phyloP scores from a whole-genome alignment of 2,329 filamentous ascomycete species.

The Hypoxylon sp. region DNA sequence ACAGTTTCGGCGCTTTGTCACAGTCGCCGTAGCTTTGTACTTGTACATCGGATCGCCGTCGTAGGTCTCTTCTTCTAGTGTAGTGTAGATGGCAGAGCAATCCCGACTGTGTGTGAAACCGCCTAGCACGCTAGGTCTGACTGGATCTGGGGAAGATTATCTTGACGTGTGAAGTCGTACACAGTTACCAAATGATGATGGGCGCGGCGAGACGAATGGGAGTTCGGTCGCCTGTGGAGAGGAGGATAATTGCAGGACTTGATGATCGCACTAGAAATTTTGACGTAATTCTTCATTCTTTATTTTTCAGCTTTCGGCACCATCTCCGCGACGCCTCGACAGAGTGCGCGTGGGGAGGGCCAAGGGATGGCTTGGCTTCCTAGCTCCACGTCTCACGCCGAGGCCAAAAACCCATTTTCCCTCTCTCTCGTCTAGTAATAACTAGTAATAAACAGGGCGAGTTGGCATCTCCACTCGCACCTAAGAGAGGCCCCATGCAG shows the following conservation, averaged over 20 bases:
- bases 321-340: slow-evolving; percentile 40
- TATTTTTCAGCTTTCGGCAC: slow-evolving; percentile 41
- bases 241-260: slow-evolving; percentile 44
- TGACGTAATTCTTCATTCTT: slow-evolving; percentile 47
- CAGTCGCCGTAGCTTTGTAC: slow-evolving; percentile 27
- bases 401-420: slow-evolving; percentile 10
- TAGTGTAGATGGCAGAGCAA: slow-evolving; percentile 11
- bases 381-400: slow-evolving; percentile 22
- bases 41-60: slow-evolving; percentile 34
- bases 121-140: slow-evolving; percentile 34
- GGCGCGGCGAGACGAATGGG: slow-evolving; percentile 40
- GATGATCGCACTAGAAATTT: slow-evolving; percentile 44
- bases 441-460: slow-evolving; percentile 33
- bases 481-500: slow-evolving; percentile 21
- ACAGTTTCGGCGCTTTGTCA: slow-evolving; percentile 43
- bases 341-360: slow-evolving; percentile 24
- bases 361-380: slow-evolving; percentile 24
- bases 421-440: slow-evolving; percentile 24
- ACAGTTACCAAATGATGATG: slow-evolving; percentile 46
- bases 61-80: slow-evolving; percentile 2
- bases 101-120: slow-evolving; percentile 34
- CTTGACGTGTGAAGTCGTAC: slow-evolving; percentile 44
- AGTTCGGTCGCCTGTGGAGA: slow-evolving; percentile 39
- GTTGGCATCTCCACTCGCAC: slow-evolving; percentile 36
- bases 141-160: slow-evolving; percentile 46